Base-by-base conservation (phyloP, 768 basidiomycete species). In the Termitomyces sp. region DNA sequence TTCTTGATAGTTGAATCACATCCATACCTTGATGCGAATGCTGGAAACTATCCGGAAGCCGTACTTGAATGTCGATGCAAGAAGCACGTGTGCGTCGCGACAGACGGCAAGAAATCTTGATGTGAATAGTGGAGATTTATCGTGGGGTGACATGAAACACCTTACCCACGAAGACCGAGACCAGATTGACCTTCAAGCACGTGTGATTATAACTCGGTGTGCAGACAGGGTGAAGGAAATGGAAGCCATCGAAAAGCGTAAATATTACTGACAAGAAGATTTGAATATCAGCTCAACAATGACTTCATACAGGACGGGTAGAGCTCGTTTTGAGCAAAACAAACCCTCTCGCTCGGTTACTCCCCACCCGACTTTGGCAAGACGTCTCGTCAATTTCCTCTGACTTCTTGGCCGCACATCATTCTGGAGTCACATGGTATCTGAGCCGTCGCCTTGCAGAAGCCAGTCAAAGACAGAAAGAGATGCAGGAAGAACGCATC, bases 401-500 rank as follows among this genome's bases (percentile, higher is more conserved):
- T 26, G 86, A 90, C 55, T 86, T 90, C 66, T 79, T 90, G 63
- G 87, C 92, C n/a, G 92, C 93, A 4, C 97, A 99, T 70, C 92
- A 92, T 66, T 81, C 92, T n/a, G 84, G 89, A 65, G 83, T 99
- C 62, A 91, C 92, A 13, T 94, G 94, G 88, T 95, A 87, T 72
- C 83, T 99, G 56, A 88, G 82, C 67, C 80, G 88, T 52, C 83
- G 89, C 40, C 79, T 99, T 38, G 81, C 93, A 0, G 84, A 90
- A 60, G 83, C 87, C 26, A 88, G 91, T 63, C 85, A 92, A 65
- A 77, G 68, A 16, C 88, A 96, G 63, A 88, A 88, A 63, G 87
- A 91, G 62, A 82, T 98, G 77, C 97, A 99, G 72, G 96, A 98
- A 71, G 93, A 96, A 69, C 87, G 97, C 50, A 81, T 94, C 55